A percentile compares a stretch with the other conserved stretches of the same genome.
These are phyloP conservation scores for Arachis hypogaea DNA, from an alignment of 306 rosid genomes.

Conservation along the genomic window DNA sequence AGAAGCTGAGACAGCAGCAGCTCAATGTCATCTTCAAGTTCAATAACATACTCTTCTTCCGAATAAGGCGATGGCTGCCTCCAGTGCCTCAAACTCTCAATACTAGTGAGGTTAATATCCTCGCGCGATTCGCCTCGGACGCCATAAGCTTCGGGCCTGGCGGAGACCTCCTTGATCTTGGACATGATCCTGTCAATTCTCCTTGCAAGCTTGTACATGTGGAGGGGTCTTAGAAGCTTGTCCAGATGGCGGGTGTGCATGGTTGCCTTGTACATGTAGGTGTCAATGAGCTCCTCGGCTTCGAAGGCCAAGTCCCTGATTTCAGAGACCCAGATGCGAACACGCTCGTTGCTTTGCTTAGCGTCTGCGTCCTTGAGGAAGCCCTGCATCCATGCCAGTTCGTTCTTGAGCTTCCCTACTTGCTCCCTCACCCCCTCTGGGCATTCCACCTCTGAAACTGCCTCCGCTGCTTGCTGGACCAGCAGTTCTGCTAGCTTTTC, in stretches of 20 bases:
- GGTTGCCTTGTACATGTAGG: conserved; percentile 34
- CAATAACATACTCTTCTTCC: conserved; percentile 51
- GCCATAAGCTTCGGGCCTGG: conserved; percentile 38
- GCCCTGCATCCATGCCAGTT: conserved; percentile 49
- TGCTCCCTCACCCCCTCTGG: conserved; percentile 31
- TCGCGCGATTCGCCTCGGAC: neutral
- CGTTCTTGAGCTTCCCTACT: conserved; percentile 41
- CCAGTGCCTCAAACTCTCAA: conserved; percentile 41
- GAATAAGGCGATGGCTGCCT: conserved; percentile 45
- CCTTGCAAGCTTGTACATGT: conserved; percentile 19
- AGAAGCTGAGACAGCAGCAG: conserved; percentile 30
- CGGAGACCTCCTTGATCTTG: conserved; percentile 39
- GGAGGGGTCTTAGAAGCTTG: conserved; percentile 19
- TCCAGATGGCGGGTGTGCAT: conserved; percentile 12
- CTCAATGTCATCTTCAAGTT: conserved; percentile 44
- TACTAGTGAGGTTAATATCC: neutral
- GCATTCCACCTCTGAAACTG: conserved; percentile 22
- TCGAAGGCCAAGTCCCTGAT: conserved; percentile 51
- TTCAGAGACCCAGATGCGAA: conserved; percentile 48
- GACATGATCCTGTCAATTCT: conserved; percentile 30
- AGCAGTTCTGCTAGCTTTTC: conserved; percentile 41
- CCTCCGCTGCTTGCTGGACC: conserved; percentile 21
- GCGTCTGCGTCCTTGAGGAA: conserved; percentile 54
- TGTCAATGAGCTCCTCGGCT: conserved; percentile 47
- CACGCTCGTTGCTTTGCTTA: conserved; percentile 41